These are phyloP conservation scores for Fusarium odoratissimum DNA, from an alignment of 2,329 filamentous ascomycete genomes.

Conservation along the genomic window DNA sequence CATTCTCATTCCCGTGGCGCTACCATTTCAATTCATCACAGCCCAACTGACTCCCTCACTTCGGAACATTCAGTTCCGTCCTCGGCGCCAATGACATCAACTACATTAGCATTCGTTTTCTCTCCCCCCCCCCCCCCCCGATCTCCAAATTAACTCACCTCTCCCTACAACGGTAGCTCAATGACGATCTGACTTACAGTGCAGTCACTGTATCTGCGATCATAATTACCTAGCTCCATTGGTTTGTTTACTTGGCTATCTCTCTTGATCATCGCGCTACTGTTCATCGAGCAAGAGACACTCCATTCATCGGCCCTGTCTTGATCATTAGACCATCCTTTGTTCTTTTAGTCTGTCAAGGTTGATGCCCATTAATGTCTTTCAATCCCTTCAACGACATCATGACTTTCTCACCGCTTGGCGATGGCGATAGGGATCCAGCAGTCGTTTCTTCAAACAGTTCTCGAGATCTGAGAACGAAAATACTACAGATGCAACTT, in stretches of 20 bases:
- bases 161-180: conserved; percentile 6
- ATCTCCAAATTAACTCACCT: conserved; percentile 18
- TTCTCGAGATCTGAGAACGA: neutral
- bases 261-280: neutral
- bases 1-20: conserved; percentile 22
- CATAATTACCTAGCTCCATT: conserved; percentile 4
- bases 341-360: conserved; percentile 1
- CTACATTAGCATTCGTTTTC: neutral
- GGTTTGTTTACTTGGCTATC: conserved; percentile 18
- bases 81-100: conserved; percentile 40
- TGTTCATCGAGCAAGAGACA: conserved; percentile 5
- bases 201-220: neutral
- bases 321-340: conserved; percentile 28
- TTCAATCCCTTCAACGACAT: conserved; percentile 24
- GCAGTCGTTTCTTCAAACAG: neutral
- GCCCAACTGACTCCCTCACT: conserved; percentile 12
- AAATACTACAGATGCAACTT: neutral
- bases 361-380: neutral
- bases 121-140: no score
- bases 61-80: conserved; percentile 18
- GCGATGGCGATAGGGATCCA: neutral
- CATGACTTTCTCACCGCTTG: conserved; percentile 21
- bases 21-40: conserved; percentile 11
- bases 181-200: conserved; percentile 22
- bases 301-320: conserved; percentile 8